These are phyloP conservation scores for Ganoderma sp. DNA, from an alignment of 1,284 basidiomycete species.

Conservation along the genomic window DNA sequence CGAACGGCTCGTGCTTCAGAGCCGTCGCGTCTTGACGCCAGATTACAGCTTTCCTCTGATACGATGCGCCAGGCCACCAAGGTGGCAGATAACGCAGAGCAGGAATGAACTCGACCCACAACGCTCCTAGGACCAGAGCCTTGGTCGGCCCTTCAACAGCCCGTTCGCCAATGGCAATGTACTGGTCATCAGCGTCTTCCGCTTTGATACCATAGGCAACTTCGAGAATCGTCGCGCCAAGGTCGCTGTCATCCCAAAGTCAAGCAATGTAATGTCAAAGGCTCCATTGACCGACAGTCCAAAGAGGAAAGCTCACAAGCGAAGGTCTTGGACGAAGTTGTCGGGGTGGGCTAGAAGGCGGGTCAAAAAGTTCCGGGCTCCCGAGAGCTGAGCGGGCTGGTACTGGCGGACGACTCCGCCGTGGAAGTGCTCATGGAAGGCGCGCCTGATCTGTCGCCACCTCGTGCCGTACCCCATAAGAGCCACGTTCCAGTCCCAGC, in stretches of 20 bases:
- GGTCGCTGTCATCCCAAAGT: constrained; percentile 12
- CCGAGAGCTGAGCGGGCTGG: constrained; percentile 17
- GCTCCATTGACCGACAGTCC: background rate
- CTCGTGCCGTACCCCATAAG: constrained; percentile 32
- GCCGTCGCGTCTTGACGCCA: constrained; percentile 31
- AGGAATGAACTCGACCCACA: constrained; percentile 33
- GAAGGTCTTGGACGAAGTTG: constrained; percentile 21
- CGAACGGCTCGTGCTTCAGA: constrained; percentile 25
- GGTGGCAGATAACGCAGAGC: constrained; percentile 46
- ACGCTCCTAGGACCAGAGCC: constrained; percentile 27
- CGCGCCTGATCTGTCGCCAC: constrained; percentile 32
- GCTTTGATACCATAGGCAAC: constrained; percentile 24
- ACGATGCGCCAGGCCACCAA: constrained; percentile 51
- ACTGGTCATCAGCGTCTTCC: constrained; percentile 16
- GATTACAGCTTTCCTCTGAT: constrained; percentile 50
- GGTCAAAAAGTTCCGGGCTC: constrained; percentile 17
- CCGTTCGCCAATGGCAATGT: constrained; percentile 20
- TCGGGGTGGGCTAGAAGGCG: constrained; percentile 20
- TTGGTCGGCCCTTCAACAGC: constrained; percentile 24
- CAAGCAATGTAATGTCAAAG: background rate
- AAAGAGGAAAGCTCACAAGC: constrained; percentile 15
- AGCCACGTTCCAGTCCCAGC: constrained; percentile 32
- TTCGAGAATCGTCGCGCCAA: constrained; percentile 24
- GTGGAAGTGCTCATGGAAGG: constrained; percentile 33
- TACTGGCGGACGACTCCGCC: constrained; percentile 20